A percentile compares a stretch with the other conserved stretches of the same genome.
Evolutionary conservation across 257 asterid species (phyloP).

Genomic region (Ophiorrhiza pumila): DNA sequence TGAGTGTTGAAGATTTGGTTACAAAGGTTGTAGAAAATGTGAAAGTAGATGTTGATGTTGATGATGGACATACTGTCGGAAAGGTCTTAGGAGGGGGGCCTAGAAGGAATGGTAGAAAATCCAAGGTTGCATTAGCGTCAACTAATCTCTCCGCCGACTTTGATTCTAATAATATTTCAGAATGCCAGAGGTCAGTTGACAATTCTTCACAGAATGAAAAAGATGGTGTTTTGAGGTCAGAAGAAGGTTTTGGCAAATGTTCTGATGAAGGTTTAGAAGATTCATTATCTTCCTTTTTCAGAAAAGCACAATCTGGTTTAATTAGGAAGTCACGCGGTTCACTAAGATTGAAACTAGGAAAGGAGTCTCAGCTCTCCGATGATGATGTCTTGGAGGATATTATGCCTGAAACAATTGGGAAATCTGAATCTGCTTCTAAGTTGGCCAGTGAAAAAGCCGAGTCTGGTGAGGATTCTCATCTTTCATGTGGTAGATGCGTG

Average conservation of each 20-base stretch:
- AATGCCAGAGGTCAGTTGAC: constrained; percentile 24
- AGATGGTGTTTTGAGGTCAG: constrained; percentile 27
- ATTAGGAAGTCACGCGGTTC: constrained; percentile 41
- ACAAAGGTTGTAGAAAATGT: constrained; percentile 29
- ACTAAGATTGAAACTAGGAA: constrained; percentile 42
- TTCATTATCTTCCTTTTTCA: constrained; percentile 60
- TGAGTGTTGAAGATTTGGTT: constrained; percentile 25
- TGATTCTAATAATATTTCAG: constrained; percentile 26
- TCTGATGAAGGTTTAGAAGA: constrained; percentile 52
- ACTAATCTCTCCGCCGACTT: constrained; percentile 23
- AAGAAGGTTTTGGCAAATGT: constrained; percentile 16
- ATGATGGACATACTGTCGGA: constrained; percentile 29
- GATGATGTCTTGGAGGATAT: constrained; percentile 37
- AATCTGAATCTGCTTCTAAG: constrained; percentile 27
- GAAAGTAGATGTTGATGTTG: constrained; percentile 28
- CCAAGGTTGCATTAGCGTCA: constrained; percentile 33
- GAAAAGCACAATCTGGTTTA: constrained; percentile 57
- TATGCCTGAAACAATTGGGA: constrained; percentile 19
- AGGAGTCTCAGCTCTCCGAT: constrained; percentile 32
- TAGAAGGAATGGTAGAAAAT: constrained; percentile 38
- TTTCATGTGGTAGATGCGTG: constrained; percentile 24
- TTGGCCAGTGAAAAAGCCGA: constrained; percentile 27
- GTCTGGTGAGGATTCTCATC: constrained; percentile 24
- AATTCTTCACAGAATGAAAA: constrained; percentile 27
- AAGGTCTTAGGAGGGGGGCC: constrained; percentile 31